These are phyloP conservation scores for Sphaerulina musiva DNA, from an alignment of 2,329 filamentous ascomycete genomes.

Conservation along the genomic window DNA sequence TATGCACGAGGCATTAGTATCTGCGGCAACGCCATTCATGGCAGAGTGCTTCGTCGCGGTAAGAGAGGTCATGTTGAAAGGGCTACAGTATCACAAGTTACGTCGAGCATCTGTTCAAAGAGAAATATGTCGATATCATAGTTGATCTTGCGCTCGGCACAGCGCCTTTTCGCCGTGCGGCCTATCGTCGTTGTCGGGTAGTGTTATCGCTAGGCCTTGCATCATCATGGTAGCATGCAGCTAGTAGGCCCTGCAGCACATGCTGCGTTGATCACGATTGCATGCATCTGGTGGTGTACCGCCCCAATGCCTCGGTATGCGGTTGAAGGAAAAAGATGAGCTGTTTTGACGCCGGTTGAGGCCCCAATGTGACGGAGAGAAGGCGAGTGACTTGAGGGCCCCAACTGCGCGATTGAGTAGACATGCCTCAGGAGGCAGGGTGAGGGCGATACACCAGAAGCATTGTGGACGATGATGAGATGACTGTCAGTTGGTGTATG, in stretches of 20 bases:
- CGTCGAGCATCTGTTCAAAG: background rate
- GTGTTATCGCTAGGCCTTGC: background rate
- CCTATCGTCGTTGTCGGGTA: background rate
- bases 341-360: background rate
- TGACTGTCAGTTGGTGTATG: no score
- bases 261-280: background rate
- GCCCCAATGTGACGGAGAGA: background rate
- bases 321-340: background rate
- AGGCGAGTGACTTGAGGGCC: background rate
- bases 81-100: background rate
- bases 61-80: background rate
- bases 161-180: background rate
- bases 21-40: background rate
- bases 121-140: background rate
- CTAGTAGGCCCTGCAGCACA: background rate
- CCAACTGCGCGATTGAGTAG: no score
- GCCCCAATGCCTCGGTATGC: background rate
- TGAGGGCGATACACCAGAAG: no score
- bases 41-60: background rate
- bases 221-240: background rate
- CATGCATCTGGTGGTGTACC: background rate
- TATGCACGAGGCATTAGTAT: background rate
- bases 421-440: no score
- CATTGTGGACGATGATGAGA: no score
- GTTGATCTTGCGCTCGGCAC: background rate